These are phyloP conservation scores for Castanea sativa DNA, from an alignment of 306 rosid species.

Conservation along the genomic window DNA sequence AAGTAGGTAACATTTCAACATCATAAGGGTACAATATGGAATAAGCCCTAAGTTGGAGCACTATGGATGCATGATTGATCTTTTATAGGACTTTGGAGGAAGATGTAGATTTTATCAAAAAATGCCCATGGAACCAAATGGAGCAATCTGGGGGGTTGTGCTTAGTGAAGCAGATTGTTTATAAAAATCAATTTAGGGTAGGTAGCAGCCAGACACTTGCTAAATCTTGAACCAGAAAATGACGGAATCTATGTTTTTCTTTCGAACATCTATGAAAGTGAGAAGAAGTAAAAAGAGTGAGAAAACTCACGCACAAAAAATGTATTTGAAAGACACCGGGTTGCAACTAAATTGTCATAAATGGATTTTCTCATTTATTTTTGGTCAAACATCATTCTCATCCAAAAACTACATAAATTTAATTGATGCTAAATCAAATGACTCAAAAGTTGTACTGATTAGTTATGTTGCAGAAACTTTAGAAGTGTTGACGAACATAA, in stretches of 20 bases:
- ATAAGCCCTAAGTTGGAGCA: neutral
- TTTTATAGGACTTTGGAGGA: constrained; percentile 16
- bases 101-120: constrained; percentile 6
- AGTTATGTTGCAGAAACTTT: too few species aligned
- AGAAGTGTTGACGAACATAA: too few species aligned
- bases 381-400: constrained; percentile 22
- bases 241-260: constrained; percentile 16
- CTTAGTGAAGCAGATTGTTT: neutral
- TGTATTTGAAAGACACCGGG: too few species aligned
- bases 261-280: neutral
- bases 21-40: neutral
- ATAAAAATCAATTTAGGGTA: constrained; percentile 8
- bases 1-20: constrained; percentile 5
- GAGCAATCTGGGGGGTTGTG: too few species aligned
- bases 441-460: too few species aligned
- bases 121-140: too few species aligned
- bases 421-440: neutral
- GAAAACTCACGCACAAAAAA: neutral
- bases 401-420: constrained; percentile 15
- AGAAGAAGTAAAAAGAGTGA: constrained; percentile 14
- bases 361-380: constrained; percentile 8
- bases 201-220: neutral
- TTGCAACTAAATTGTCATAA: constrained; percentile 14
- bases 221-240: constrained; percentile 13
- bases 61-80: constrained; percentile 15